These are phyloP conservation scores for Prunus yedoensis DNA, from an alignment of 331 rosid genomes.

Conservation along the genomic window DNA sequence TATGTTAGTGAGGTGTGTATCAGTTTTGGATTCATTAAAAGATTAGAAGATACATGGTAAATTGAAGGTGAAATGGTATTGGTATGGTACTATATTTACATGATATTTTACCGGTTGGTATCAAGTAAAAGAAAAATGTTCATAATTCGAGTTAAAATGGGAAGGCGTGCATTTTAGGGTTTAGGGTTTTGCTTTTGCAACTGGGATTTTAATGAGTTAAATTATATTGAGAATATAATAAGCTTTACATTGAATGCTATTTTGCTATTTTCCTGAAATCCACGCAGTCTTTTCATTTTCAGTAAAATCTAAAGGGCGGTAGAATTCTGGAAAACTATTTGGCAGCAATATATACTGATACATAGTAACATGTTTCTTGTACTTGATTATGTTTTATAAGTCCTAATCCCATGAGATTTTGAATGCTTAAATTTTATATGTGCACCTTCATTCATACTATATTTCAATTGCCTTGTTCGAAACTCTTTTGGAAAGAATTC, in stretches of 20 bases:
- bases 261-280: too few relatives aligned
- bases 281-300: too few relatives aligned
- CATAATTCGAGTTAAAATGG: not conserved
- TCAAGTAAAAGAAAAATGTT: too few relatives aligned
- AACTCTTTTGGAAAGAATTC: not conserved
- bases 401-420: not conserved
- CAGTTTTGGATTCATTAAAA: too few relatives aligned
- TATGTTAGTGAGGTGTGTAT: not conserved
- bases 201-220: too few relatives aligned
- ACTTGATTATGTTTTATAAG: not conserved
- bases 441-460: conserved; percentile 2
- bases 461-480: conserved; percentile 13
- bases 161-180: too few relatives aligned
- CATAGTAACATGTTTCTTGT: not conserved
- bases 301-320: too few relatives aligned
- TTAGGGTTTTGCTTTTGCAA: too few relatives aligned
- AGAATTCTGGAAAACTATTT: not conserved
- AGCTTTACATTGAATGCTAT: too few relatives aligned
- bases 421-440: not conserved
- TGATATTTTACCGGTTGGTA: not conserved
- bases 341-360: not conserved
- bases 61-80: not conserved
- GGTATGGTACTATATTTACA: not conserved
- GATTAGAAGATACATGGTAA: too few relatives aligned
- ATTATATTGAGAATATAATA: too few relatives aligned